These are phyloP conservation scores for Blepharisma stoltei DNA, from an alignment of 73 alveolate species.

Conservation along the genomic window DNA sequence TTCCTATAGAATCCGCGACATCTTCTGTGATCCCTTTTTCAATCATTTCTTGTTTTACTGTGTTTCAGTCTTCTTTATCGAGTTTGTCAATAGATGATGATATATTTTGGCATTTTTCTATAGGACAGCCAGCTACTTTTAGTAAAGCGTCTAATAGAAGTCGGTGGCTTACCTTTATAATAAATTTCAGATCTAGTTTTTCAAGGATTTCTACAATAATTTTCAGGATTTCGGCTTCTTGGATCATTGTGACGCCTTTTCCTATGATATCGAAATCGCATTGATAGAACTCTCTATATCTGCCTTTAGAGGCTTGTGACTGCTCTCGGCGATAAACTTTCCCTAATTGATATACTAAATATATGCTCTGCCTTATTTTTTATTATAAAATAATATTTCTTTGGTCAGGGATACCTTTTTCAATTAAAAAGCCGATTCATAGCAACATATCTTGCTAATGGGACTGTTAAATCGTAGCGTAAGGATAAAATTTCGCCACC, in stretches of 20 bases:
- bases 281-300: slow-evolving; percentile 91
- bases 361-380: too few species aligned
- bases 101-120: slow-evolving; percentile 61
- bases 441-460: slow-evolving; percentile 87
- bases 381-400: too few species aligned
- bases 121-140: slow-evolving; percentile 65
- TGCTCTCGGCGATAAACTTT: slow-evolving; percentile 93
- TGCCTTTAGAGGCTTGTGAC: slow-evolving; percentile 84
- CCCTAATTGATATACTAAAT: slow-evolving; percentile 94
- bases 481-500: slow-evolving; percentile 89
- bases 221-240: slow-evolving; percentile 85
- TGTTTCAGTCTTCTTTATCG: slow-evolving; percentile 86
- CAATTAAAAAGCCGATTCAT: slow-evolving; percentile 47
- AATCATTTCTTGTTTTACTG: slow-evolving; percentile 72
- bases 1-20: slow-evolving; percentile 60
- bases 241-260: slow-evolving; percentile 66
- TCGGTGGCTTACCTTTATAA: slow-evolving; percentile 73
- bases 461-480: slow-evolving; percentile 94
- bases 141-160: slow-evolving; percentile 68
- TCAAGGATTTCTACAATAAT: slow-evolving; percentile 51
- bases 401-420: slow-evolving; percentile 85
- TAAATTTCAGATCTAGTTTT: slow-evolving; percentile 43
- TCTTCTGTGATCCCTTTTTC: slow-evolving; percentile 77
- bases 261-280: slow-evolving; percentile 97
- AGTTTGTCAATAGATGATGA: slow-evolving; percentile 81